Base-by-base conservation (phyloP, 2,329 filamentous ascomycete genomes). In the Calonectria multiphialidica region DNA sequence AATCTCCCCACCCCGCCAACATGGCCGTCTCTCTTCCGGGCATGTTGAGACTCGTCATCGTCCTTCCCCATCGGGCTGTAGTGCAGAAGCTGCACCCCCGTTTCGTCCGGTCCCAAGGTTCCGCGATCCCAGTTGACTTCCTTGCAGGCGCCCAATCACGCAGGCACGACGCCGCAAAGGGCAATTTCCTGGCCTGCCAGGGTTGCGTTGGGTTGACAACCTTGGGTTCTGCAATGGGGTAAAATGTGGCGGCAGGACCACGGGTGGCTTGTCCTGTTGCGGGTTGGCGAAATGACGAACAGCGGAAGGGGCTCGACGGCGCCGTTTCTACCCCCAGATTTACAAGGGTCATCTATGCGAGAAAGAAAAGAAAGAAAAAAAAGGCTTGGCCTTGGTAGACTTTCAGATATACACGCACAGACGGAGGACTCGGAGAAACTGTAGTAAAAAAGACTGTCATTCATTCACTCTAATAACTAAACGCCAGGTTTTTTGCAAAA, bases 281-380 rank as follows among this genome's bases (percentile, higher is more conserved):
- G 57, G 49, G 28, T 30, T 50, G 55, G 76, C 76, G 76, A 78
- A 77, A 78, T 78, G 75, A 78, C 65, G 37, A 66, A 44, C 23
- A 40, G 62, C 67, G 62, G 74, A 70, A 66, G 61, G 25, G 55
- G 45, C 15, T 15, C 30, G 37, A 30, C 66, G 65, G 50, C 67
- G 68, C 50, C 37, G 40, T 61, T 65, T 68, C 62, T n/a, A 64
- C 72, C 74, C 76, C 76, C 76, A 28, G 76, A 75, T 77, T 78
- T 74, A 40, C 40, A 55, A 70, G 70, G 72, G 63, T 65, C 21
- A 10, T 5, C 12, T 33, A 3, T 28, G 57, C 40, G 37, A 16
- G n/a, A n/a, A n/a, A n/a, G n/a, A n/a, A n/a, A n/a, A n/a, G n/a
- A n/a, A n/a, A n/a, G n/a, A n/a, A n/a, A n/a, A n/a, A 23, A 13